These are phyloP conservation scores for Lactifluus piperatus DNA, from an alignment of 768 basidiomycete species.

Conservation along the genomic window DNA sequence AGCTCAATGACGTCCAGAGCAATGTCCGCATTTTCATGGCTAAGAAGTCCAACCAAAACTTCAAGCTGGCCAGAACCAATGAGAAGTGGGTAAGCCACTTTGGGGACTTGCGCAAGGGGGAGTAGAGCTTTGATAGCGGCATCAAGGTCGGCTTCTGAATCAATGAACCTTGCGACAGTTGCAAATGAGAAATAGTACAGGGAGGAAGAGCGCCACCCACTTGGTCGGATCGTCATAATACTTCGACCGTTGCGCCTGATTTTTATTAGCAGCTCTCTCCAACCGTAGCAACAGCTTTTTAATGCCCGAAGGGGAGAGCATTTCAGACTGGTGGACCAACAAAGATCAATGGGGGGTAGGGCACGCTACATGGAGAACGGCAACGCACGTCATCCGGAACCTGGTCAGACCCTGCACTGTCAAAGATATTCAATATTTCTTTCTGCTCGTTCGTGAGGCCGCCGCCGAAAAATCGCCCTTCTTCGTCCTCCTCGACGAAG, in stretches of 20 bases:
- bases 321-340: constrained; percentile 40
- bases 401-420: constrained; percentile 56
- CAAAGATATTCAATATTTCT: constrained; percentile 92
- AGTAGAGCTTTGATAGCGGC: constrained; percentile 76
- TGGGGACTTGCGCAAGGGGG: constrained; percentile 80
- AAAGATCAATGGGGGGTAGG: background rate
- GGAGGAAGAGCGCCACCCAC: constrained; percentile 34
- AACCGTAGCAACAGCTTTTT: constrained; percentile 69
- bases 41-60: constrained; percentile 75
- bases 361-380: constrained; percentile 9
- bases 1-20: constrained; percentile 93
- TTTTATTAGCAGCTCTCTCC: constrained; percentile 87
- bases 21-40: constrained; percentile 95
- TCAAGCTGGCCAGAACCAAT: constrained; percentile 63
- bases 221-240: constrained; percentile 87
- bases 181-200: constrained; percentile 6
- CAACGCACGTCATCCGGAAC: constrained; percentile 58
- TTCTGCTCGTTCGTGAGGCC: constrained; percentile 91
- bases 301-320: constrained; percentile 59
- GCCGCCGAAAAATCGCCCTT: constrained; percentile 89
- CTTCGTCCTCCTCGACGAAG: constrained; percentile 84
- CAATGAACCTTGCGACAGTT: constrained; percentile 73
- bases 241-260: constrained; percentile 94
- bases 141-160: constrained; percentile 95
- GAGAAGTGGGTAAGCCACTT: constrained; percentile 82